Conservation (phyloP, 2,329 filamentous ascomycete genomes). For the Cladophialophora psammophila region DNA sequence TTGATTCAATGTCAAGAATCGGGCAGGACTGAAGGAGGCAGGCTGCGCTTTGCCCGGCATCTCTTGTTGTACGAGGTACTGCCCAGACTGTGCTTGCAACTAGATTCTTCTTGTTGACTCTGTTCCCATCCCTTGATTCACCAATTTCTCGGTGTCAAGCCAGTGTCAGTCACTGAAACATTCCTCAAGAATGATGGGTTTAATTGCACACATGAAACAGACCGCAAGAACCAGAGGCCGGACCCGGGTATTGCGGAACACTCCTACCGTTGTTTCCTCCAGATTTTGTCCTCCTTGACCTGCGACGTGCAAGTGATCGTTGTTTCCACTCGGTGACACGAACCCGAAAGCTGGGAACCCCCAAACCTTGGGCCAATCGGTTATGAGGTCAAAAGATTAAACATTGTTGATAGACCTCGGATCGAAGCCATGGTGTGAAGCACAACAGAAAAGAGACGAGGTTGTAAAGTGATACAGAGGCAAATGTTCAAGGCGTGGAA, state of each 20-base stretch:
- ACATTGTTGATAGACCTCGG: neutral
- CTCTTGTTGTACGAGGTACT: neutral
- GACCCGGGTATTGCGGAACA: neutral
- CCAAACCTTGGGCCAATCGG: neutral
- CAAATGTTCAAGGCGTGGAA: neutral
- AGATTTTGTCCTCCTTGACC: slow-evolving; percentile 14
- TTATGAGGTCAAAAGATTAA: neutral
- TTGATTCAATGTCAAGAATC: neutral
- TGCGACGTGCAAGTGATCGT: neutral
- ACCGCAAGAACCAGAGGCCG: neutral
- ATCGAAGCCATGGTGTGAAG: neutral
- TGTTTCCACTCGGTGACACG: slow-evolving; percentile 3
- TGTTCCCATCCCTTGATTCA: neutral
- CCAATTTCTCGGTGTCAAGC: slow-evolving; percentile 3
- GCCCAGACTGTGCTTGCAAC: neutral
- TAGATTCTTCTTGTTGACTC: neutral
- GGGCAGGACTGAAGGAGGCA: neutral
- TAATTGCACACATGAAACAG: slow-evolving; percentile 13
- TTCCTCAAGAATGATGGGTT: neutral
- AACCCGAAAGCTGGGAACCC: slow-evolving; percentile 14
- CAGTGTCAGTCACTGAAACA: slow-evolving; percentile 16
- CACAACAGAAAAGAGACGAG: neutral
- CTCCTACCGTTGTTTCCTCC: neutral
- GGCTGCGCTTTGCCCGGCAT: neutral
- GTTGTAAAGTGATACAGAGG: slow-evolving; percentile 4